Evolutionary conservation across 345 rosid genomes (phyloP), one percentile per base, ranked within the genome.

Genomic region (Diplotaxis tenuifolia): DNA sequence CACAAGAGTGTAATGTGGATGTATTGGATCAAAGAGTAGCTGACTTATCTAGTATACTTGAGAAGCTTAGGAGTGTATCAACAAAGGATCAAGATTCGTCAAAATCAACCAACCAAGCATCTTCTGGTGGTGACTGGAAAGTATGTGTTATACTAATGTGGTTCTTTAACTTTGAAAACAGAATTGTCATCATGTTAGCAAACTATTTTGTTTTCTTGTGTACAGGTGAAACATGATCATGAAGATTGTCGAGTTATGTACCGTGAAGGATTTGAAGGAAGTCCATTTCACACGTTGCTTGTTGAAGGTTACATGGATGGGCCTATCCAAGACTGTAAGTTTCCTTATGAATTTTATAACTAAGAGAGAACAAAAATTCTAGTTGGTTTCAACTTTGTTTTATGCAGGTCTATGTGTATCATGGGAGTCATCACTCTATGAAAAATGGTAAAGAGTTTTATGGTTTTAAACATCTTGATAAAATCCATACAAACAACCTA

Each of bases 271-370:
- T 84, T 85, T 29, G 78, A 86, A 60, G 98, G 96, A 45, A 85
- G 86, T 80, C 96, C 94, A 5, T 84, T 86, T 81, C 94, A 95
- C 25, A 83, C 91, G 4, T 80, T 95, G 74, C 99, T 95, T n/a
- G 97, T 86, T 53, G 99, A 95, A 85, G 99, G 99, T 79, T 90
- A 84, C 79, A 81, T 90, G 7, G 96, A 95, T 59, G 99, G 91
- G 5, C 85, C 97, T 12, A 23, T 92, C 4, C 92, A 95, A 81
- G 77, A 77, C 64, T 90, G 99, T 92, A 85, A 83, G 98, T 84
- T n/a, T n/a, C n/a, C n/a, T n/a, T n/a, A n/a, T n/a, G n/a, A n/a
- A n/a, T n/a, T n/a, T n/a, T n/a, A n/a, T n/a, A n/a, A n/a, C n/a
- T n/a, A n/a, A n/a, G n/a, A n/a, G n/a, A n/a, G n/a, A n/a, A n/a